phyloP scores from a whole-genome alignment of 1,284 basidiomycete genomes.

The Uromyces viciae-fabae region DNA sequence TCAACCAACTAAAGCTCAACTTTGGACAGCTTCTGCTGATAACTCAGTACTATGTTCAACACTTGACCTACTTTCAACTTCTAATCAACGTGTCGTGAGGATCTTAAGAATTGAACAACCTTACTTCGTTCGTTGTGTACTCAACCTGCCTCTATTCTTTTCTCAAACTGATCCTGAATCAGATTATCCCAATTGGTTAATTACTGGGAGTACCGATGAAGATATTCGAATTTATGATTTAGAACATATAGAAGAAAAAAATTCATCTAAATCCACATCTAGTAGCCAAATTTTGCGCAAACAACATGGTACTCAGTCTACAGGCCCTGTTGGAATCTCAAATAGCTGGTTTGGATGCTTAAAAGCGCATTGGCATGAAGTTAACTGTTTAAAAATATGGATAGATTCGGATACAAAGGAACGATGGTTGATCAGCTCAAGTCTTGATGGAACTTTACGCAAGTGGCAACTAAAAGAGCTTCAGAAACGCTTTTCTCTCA shows the following conservation, averaged over 20 bases:
- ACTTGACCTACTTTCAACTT: conserved; percentile 55
- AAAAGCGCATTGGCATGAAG: conserved; percentile 82
- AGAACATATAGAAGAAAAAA: conserved; percentile 45
- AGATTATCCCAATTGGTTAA: conserved; percentile 63
- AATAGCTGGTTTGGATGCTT: conserved; percentile 61
- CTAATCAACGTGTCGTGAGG: conserved; percentile 50
- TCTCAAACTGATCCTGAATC: conserved; percentile 60
- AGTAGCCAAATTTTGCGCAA: conserved; percentile 28
- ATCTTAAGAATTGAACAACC: conserved; percentile 43
- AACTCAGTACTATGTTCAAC: conserved; percentile 67
- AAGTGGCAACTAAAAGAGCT: conserved; percentile 65
- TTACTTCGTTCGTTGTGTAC: conserved; percentile 58
- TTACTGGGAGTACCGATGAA: conserved; percentile 74
- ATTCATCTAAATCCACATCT: conserved; percentile 8
- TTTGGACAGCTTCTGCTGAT: conserved; percentile 70
- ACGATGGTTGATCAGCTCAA: conserved; percentile 70
- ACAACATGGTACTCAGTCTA: neutral
- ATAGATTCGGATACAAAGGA: conserved; percentile 60
- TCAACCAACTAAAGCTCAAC: conserved; percentile 38
- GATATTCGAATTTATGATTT: conserved; percentile 63
- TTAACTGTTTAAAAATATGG: conserved; percentile 71
- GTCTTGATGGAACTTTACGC: conserved; percentile 77
- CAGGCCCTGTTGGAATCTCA: neutral
- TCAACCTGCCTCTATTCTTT: conserved; percentile 70
- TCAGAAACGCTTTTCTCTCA: neutral